Percentiles rank a stretch among this genome's conserved stretches.
phyloP scores from a whole-genome alignment of 2,329 filamentous ascomycete species.

The Paraconiothyrium sp. region DNA sequence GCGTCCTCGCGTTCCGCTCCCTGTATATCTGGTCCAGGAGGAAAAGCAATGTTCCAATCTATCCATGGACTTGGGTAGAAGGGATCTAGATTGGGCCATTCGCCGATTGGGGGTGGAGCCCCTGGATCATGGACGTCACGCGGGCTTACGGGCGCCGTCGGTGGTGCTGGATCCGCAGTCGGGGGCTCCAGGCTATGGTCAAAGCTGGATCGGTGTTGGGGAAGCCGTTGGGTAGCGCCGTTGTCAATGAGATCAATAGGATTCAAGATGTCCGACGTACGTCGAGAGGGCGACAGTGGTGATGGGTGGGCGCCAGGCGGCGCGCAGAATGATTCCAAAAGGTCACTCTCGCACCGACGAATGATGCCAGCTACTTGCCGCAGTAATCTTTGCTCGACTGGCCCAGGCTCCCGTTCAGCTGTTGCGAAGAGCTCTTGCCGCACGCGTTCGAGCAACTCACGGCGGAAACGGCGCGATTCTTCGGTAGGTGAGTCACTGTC shows the following conservation, averaged over 20 bases:
- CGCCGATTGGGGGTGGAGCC: conserved; percentile 11
- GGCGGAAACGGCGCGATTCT: conserved; percentile 41
- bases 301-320: neutral
- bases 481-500: conserved; percentile 38
- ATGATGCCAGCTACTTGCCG: conserved; percentile 40
- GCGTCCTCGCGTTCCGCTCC: neutral
- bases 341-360: conserved; percentile 36
- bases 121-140: conserved; percentile 9
- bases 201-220: neutral
- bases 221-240: neutral
- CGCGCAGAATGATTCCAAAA: conserved; percentile 28
- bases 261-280: neutral
- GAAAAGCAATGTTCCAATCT: conserved; percentile 34
- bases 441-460: conserved; percentile 46
- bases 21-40: conserved; percentile 19
- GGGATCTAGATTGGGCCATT: conserved; percentile 11
- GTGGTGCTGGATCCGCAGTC: neutral
- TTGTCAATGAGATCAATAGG: neutral
- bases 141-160: neutral
- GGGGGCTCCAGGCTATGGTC: neutral
- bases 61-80: conserved; percentile 26
- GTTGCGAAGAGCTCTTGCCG: conserved; percentile 41
- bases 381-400: conserved; percentile 39
- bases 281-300: conserved; percentile 9
- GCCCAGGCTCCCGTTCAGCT: conserved; percentile 30